Percentiles rank a stretch among this genome's conserved stretches.
phyloP scores from a whole-genome alignment of 2,329 filamentous ascomycete genomes.

The Colletotrichum aenigma region DNA sequence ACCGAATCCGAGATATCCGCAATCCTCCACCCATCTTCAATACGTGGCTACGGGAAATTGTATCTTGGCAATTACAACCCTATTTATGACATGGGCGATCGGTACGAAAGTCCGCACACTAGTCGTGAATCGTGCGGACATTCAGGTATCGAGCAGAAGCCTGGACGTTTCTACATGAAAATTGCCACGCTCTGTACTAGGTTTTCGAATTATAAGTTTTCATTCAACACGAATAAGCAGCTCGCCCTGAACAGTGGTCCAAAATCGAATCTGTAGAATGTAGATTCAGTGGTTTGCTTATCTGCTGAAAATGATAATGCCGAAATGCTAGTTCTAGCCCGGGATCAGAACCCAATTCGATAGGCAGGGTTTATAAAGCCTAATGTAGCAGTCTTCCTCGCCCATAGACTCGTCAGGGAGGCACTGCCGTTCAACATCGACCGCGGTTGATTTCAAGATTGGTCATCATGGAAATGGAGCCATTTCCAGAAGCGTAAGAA shows the following conservation, averaged over 20 bases:
- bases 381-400: not conserved
- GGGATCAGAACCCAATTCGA: not conserved
- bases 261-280: too few relatives aligned
- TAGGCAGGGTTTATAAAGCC: not conserved
- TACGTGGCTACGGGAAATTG: not conserved
- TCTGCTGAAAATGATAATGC: too few relatives aligned
- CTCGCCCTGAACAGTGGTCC: not conserved
- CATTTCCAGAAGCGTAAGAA: not conserved
- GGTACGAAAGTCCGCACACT: not conserved
- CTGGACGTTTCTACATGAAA: not conserved
- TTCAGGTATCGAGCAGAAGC: not conserved
- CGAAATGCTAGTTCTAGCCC: not conserved
- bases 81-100: not conserved
- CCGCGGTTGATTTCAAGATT: not conserved
- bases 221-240: not conserved
- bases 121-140: not conserved
- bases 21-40: not conserved
- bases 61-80: not conserved
- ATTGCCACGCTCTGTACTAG: not conserved
- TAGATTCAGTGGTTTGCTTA: not conserved
- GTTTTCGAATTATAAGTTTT: not conserved
- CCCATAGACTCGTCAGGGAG: not conserved
- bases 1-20: not conserved
- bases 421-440: accelerated
- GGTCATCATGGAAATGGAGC: not conserved